Evolutionary conservation across 2,329 filamentous ascomycete genomes (phyloP).

Genomic region (Penicillium sp.): DNA sequence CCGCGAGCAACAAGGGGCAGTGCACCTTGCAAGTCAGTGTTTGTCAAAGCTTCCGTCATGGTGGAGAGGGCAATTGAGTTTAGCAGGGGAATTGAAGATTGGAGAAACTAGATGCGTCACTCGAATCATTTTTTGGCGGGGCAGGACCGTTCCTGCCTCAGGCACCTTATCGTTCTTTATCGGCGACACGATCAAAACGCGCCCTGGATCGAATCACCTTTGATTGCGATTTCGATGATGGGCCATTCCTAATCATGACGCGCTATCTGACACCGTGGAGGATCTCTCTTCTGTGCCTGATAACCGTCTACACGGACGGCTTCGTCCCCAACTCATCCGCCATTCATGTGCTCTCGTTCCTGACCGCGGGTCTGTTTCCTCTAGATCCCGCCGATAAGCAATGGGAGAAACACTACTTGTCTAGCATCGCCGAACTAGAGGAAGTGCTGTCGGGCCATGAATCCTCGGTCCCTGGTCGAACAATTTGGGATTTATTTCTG

Average conservation of each 20-base stretch:
- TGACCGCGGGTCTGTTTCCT: constrained; percentile 68
- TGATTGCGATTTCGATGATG: constrained; percentile 9
- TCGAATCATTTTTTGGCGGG: constrained; percentile 20
- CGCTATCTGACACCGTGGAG: constrained; percentile 88
- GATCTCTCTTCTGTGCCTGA: constrained; percentile 75
- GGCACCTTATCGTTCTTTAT: constrained; percentile 18
- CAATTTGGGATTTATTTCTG: constrained; percentile 86
- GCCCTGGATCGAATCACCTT: constrained; percentile 4
- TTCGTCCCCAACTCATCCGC: constrained; percentile 69
- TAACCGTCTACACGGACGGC: constrained; percentile 77
- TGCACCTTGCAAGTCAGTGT: constrained; percentile 45
- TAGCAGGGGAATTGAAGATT: constrained; percentile 1
- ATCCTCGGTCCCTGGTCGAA: constrained; percentile 68
- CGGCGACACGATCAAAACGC: constrained; percentile 9
- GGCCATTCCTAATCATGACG: constrained; percentile 57
- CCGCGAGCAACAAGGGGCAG: constrained; percentile 58
- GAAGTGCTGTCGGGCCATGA: constrained; percentile 45
- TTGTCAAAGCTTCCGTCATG: constrained; percentile 43
- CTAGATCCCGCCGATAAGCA: constrained; percentile 35
- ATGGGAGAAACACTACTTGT: constrained; percentile 32
- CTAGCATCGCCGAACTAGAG: constrained; percentile 50
- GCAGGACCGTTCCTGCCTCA: constrained; percentile 20
- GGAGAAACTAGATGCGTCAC: constrained; percentile 19
- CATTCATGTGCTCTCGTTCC: constrained; percentile 74
- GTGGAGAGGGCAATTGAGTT: constrained; percentile 12